phyloP scores from a whole-genome alignment of 768 basidiomycete genomes.

The Mycena pura region DNA sequence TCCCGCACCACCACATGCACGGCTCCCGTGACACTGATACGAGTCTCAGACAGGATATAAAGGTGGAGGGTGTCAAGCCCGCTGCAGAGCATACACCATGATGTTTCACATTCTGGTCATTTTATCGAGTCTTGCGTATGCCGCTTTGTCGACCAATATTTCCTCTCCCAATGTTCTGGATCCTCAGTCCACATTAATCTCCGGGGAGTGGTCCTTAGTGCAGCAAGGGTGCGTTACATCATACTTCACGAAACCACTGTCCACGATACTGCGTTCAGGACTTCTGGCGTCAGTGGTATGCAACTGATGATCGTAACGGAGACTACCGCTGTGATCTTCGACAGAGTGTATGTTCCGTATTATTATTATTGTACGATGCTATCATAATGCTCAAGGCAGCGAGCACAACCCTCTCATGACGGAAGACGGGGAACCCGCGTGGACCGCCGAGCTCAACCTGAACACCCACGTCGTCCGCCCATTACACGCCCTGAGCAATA shows the following conservation, averaged over 20 bases:
- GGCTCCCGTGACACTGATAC: no score
- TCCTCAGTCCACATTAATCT: neutral
- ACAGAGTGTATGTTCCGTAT: constrained; percentile 21
- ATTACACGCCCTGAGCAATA: no score
- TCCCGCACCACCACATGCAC: no score
- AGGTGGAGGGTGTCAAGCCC: no score
- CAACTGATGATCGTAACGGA: constrained; percentile 24
- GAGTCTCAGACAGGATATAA: no score
- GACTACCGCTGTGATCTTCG: constrained; percentile 23
- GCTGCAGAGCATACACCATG: no score
- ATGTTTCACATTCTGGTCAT: neutral
- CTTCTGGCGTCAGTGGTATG: no score
- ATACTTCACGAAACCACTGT: neutral
- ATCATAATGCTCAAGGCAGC: neutral
- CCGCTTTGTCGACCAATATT: neutral
- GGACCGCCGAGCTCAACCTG: no score
- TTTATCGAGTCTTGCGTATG: neutral
- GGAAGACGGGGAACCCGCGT: constrained; percentile 45
- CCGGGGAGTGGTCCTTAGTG: neutral
- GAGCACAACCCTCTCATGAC: constrained; percentile 48
- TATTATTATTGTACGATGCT: neutral
- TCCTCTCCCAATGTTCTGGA: neutral
- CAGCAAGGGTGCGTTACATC: no score
- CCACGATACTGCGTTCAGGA: constrained; percentile 14
- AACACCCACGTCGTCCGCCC: no score